Evolutionary conservation across 1,284 basidiomycete genomes (phyloP).

Genomic region (Ceratobasidium sp.): DNA sequence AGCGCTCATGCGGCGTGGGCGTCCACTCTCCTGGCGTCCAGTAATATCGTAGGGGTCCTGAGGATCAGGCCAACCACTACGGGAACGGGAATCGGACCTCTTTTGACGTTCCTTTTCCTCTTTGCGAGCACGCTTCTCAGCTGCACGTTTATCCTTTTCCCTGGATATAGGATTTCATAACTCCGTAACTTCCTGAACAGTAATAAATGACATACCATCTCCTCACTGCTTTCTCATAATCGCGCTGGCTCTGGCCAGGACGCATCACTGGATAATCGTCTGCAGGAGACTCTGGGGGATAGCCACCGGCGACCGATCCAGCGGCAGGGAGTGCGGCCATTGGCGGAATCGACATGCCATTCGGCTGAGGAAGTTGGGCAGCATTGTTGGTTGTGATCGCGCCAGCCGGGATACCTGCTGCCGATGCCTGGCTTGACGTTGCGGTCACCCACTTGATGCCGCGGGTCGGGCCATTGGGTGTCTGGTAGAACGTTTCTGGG

Average conservation of each 20-base stretch:
- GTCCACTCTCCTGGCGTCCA: slow-evolving; percentile 7
- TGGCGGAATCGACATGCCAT: slow-evolving; percentile 31
- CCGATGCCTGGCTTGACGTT: slow-evolving; percentile 33
- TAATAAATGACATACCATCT: slow-evolving; percentile 19
- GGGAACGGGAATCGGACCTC: too few species aligned
- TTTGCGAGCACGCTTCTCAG: slow-evolving; percentile 37
- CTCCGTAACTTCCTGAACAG: not conserved
- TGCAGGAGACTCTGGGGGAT: slow-evolving; percentile 26
- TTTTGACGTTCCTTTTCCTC: slow-evolving; percentile 5
- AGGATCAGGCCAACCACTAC: not conserved
- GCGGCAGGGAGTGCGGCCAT: not conserved
- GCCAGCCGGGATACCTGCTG: slow-evolving; percentile 30
- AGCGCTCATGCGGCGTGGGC: slow-evolving; percentile 19
- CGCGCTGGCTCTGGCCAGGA: slow-evolving; percentile 22
- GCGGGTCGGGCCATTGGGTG: slow-evolving; percentile 27
- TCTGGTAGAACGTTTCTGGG: slow-evolving; percentile 34
- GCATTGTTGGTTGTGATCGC: slow-evolving; percentile 27
- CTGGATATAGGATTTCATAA: not conserved
- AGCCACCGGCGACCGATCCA: slow-evolving; percentile 3
- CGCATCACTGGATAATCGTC: slow-evolving; percentile 35
- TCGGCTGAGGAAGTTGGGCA: slow-evolving; percentile 23
- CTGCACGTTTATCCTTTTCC: slow-evolving; percentile 31
- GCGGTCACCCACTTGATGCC: slow-evolving; percentile 37
- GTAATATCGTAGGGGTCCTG: slow-evolving; percentile 29
- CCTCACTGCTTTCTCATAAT: slow-evolving; percentile 18